Conservation (phyloP, 805 yeast species). For the Tetrapisispora pingtungensis region DNA sequence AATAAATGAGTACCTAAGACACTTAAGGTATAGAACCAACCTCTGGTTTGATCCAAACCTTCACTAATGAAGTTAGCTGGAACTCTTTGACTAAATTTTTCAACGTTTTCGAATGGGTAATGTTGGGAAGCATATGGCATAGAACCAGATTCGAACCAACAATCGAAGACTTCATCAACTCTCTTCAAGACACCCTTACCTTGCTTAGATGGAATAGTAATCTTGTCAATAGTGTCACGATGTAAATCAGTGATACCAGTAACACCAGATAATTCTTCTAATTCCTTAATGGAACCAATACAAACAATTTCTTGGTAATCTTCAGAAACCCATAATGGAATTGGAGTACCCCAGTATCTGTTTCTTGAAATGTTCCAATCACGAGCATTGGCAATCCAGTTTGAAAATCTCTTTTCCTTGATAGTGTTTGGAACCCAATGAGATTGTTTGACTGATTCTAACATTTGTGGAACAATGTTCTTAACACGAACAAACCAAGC, state of each 20-base stretch:
- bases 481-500: constrained; percentile 95
- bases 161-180: constrained; percentile 96
- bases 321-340: constrained; percentile 95
- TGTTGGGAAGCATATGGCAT: constrained; percentile 98
- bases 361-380: constrained; percentile 98
- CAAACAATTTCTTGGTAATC: constrained; percentile 90
- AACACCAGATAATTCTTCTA: constrained; percentile 75
- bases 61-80: constrained; percentile 98
- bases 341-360: constrained; percentile 99
- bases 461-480: constrained; percentile 81
- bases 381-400: constrained; percentile 98
- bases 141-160: constrained; percentile 99
- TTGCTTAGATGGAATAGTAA: constrained; percentile 83
- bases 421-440: constrained; percentile 90
- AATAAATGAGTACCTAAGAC: constrained; percentile 93
- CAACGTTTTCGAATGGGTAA: constrained; percentile 86
- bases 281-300: constrained; percentile 82
- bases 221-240: constrained; percentile 83
- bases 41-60: constrained; percentile 99
- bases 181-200: constrained; percentile 86
- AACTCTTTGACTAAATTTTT: constrained; percentile 60
- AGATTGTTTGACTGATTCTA: constrained; percentile 73
- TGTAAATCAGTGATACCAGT: constrained; percentile 79
- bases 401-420: constrained; percentile 90
- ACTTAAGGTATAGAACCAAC: constrained; percentile 97